These are phyloP conservation scores for Podospora sp. DNA, from an alignment of 495 filamentous ascomycete species.

Conservation along the genomic window DNA sequence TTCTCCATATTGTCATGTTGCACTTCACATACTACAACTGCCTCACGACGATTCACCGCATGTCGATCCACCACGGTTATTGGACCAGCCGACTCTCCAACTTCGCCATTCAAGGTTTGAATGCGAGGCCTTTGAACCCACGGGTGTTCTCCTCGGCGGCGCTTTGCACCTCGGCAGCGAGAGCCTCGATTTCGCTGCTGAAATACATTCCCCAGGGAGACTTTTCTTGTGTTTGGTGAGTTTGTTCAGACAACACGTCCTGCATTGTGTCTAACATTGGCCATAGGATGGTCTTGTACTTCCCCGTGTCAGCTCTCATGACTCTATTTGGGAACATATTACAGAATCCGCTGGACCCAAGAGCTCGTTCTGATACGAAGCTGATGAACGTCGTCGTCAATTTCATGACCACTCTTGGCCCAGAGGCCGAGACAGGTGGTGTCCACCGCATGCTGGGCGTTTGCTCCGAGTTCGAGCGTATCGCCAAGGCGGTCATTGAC, in stretches of 20 bases:
- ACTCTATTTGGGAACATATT: constrained; percentile 97
- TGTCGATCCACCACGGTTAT: constrained; percentile 97
- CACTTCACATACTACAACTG: constrained; percentile 99
- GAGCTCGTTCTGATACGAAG: constrained; percentile 83
- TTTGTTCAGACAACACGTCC: constrained; percentile 21
- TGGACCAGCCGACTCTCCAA: constrained; percentile 96
- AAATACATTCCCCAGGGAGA: constrained; percentile 96
- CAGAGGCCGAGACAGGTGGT: constrained; percentile 79
- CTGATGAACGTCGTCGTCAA: constrained; percentile 91
- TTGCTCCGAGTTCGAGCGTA: constrained; percentile 92
- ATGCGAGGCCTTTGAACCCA: constrained; percentile 87
- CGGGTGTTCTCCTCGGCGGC: constrained; percentile 92
- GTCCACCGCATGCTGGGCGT: constrained; percentile 92
- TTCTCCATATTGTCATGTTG: constrained; percentile 88
- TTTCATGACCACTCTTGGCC: constrained; percentile 72
- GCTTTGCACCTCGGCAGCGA: constrained; percentile 86
- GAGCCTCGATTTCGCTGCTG: constrained; percentile 89
- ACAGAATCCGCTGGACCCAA: constrained; percentile 89
- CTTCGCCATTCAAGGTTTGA: constrained; percentile 91
- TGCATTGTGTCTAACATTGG: constrained; percentile 22
- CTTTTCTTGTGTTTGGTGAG: constrained; percentile 92
- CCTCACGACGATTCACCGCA: constrained; percentile 94
- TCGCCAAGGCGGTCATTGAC: constrained; percentile 89
- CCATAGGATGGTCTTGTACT: constrained; percentile 89
- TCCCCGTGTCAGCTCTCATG: constrained; percentile 91